Percentiles rank a stretch among this genome's conserved stretches.
phyloP scores from a whole-genome alignment of 208 protist genomes.

The Crithidia sp. region DNA sequence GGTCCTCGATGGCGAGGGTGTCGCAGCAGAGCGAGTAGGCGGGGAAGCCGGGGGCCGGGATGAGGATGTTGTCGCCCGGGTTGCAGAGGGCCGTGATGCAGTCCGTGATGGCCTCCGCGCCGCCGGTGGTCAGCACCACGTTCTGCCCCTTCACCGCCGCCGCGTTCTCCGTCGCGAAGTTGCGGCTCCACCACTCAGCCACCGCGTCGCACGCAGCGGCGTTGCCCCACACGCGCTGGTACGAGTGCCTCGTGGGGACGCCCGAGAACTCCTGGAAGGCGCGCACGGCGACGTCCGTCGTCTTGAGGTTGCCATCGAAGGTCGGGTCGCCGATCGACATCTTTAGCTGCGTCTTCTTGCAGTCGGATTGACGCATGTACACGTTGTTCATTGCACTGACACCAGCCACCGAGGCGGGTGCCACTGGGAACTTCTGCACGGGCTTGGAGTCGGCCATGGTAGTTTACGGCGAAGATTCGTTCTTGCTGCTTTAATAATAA shows the following conservation, averaged over 20 bases:
- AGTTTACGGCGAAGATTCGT: not conserved
- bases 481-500: too few species aligned
- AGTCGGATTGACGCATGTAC: slow-evolving; percentile 35
- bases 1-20: slow-evolving; percentile 69
- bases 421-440: slow-evolving; percentile 17
- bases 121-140: slow-evolving; percentile 78
- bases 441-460: slow-evolving; percentile 8
- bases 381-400: slow-evolving; percentile 33
- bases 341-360: slow-evolving; percentile 49
- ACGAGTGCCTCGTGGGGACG: slow-evolving; percentile 53
- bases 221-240: slow-evolving; percentile 44
- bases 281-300: slow-evolving; percentile 36
- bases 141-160: slow-evolving; percentile 37
- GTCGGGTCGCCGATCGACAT: slow-evolving; percentile 64
- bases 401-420: slow-evolving; percentile 16
- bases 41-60: slow-evolving; percentile 91
- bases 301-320: slow-evolving; percentile 74
- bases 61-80: slow-evolving; percentile 89
- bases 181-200: slow-evolving; percentile 46
- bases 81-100: slow-evolving; percentile 79
- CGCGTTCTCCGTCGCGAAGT: slow-evolving; percentile 32
- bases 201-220: slow-evolving; percentile 50
- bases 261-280: slow-evolving; percentile 29
- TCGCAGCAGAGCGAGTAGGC: slow-evolving; percentile 91
- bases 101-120: slow-evolving; percentile 90